These are phyloP conservation scores for Leishmania aethiopica DNA, from an alignment of 208 protist genomes.

Conservation along the genomic window DNA sequence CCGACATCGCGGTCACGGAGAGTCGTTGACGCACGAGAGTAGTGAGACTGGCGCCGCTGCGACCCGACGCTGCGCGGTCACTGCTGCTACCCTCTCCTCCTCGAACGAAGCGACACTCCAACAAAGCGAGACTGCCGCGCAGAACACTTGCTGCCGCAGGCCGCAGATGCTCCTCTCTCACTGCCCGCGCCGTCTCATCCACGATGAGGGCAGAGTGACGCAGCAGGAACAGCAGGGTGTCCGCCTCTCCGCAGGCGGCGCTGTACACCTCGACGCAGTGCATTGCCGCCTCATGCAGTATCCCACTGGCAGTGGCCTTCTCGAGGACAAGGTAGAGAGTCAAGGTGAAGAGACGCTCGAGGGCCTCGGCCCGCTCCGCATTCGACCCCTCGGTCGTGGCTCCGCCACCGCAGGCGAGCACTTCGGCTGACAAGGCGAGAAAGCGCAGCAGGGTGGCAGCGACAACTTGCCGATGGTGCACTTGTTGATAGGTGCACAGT, in stretches of 20 bases:
- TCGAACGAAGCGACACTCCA: conserved; percentile 18
- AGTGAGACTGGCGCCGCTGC: conserved; percentile 13
- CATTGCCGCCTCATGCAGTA: conserved; percentile 68
- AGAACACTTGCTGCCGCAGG: conserved; percentile 67
- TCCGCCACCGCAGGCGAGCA: conserved; percentile 4
- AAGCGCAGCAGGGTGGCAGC: conserved; percentile 75
- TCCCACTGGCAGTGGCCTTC: conserved; percentile 64
- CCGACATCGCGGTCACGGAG: conserved; percentile 22
- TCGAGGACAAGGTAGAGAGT: conserved; percentile 88
- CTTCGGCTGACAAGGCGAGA: conserved; percentile 54
- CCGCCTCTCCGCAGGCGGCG: conserved; percentile 32
- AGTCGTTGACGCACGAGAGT: conserved; percentile 52
- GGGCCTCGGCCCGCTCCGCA: conserved; percentile 18
- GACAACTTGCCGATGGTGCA: conserved; percentile 76
- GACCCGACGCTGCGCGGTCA: not conserved
- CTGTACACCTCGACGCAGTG: conserved; percentile 50
- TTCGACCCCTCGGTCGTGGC: not conserved
- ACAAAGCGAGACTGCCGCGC: conserved; percentile 53
- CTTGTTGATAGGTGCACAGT: conserved; percentile 76
- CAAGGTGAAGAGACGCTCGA: conserved; percentile 58
- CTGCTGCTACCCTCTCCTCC: not conserved
- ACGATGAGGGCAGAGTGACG: conserved; percentile 52
- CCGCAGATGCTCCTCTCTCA: conserved; percentile 65
- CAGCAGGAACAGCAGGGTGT: conserved; percentile 64
- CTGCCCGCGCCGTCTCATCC: conserved; percentile 77